phyloP scores from a whole-genome alignment of 164 flowering plant genomes.

The Platanus orientalis region DNA sequence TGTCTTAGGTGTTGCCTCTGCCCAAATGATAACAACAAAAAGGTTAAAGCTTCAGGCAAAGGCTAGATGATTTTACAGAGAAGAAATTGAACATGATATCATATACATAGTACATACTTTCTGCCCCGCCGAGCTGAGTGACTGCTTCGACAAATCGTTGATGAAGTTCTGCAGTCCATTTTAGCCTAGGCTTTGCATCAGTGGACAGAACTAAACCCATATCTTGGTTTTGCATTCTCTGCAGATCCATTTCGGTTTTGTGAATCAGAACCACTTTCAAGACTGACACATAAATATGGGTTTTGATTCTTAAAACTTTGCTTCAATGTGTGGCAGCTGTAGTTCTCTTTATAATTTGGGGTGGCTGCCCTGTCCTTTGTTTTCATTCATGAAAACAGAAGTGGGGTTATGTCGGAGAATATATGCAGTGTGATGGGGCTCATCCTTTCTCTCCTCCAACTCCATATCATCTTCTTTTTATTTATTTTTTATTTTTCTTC shows the following conservation, averaged over 20 bases:
- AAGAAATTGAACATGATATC: conserved; percentile 8
- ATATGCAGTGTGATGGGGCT: conserved; percentile 68
- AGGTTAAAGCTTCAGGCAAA: neutral
- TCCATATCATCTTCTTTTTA: conserved; percentile 7
- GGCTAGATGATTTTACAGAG: neutral
- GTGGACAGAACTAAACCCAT: conserved; percentile 66
- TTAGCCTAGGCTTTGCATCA: conserved; percentile 85
- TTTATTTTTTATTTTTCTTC: conserved; percentile 22
- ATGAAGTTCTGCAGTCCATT: conserved; percentile 87
- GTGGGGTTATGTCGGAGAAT: conserved; percentile 70
- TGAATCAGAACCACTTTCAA: neutral
- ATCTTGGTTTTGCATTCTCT: conserved; percentile 39
- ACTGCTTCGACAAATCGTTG: conserved; percentile 62
- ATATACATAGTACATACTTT: conserved; percentile 44
- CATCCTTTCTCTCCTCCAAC: conserved; percentile 32
- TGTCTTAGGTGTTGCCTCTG: conserved; percentile 95
- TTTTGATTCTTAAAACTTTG: conserved; percentile 15
- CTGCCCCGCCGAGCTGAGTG: conserved; percentile 71
- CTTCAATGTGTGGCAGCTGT: conserved; percentile 25
- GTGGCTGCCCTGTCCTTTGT: conserved; percentile 23
- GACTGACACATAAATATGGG: conserved; percentile 16
- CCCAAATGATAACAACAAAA: conserved; percentile 11
- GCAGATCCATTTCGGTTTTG: conserved; percentile 29
- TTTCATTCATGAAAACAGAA: conserved; percentile 57
- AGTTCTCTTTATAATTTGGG: conserved; percentile 38